These are phyloP conservation scores for Cutaneotrichosporon mucoides DNA, from an alignment of 1,284 basidiomycete species.

Conservation along the genomic window DNA sequence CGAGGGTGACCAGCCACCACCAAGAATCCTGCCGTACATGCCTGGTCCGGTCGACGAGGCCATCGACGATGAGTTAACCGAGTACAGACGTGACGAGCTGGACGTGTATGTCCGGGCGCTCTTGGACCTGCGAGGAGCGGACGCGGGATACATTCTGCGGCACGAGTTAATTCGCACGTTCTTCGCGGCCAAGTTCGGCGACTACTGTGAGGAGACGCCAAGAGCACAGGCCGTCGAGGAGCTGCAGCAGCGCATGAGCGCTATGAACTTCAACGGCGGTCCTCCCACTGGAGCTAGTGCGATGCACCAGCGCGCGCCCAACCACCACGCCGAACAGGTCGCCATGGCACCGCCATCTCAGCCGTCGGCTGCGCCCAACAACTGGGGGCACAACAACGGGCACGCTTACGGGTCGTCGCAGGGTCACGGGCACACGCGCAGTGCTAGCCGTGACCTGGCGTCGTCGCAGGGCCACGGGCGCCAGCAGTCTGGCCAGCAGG, in stretches of 20 bases:
- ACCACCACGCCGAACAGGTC: not conserved
- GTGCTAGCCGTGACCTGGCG: not conserved
- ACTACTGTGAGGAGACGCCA: constrained; percentile 71
- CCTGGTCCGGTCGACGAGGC: constrained; percentile 76
- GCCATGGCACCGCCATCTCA: not conserved
- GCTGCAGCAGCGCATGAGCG: constrained; percentile 51
- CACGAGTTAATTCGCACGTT: constrained; percentile 78
- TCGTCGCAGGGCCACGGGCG: not conserved
- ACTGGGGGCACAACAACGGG: not conserved
- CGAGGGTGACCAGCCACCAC: constrained; percentile 44
- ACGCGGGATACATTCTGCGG: constrained; percentile 74
- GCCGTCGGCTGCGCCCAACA: not conserved
- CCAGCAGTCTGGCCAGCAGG: not conserved
- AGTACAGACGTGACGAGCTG: constrained; percentile 74
- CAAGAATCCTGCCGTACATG: constrained; percentile 88
- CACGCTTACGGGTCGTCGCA: not conserved
- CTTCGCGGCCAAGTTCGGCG: constrained; percentile 80
- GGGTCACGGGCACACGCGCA: not conserved
- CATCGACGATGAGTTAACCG: constrained; percentile 82
- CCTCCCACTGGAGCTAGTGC: no score
- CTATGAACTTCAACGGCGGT: constrained; percentile 13
- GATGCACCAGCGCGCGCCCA: not conserved
- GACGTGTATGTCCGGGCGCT: constrained; percentile 83
- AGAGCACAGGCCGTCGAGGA: constrained; percentile 55
- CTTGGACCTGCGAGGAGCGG: constrained; percentile 60